Evolutionary conservation across 306 rosid genomes (phyloP).

Genomic region (Prunus campanulata): DNA sequence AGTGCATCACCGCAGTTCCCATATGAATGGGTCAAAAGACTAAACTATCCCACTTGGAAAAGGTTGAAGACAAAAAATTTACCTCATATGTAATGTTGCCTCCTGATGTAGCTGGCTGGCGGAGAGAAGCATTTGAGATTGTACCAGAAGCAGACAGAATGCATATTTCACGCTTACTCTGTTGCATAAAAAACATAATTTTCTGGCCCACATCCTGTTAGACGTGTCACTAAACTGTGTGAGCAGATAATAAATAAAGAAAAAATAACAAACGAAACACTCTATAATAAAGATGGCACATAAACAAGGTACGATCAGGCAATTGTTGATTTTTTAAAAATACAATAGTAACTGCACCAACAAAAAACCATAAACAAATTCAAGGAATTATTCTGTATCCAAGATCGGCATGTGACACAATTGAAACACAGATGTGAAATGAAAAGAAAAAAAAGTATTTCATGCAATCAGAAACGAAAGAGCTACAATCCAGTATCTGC

Average conservation of each 20-base stretch:
- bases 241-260: constrained; percentile 27
- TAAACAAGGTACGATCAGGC: neutral
- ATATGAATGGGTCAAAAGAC: neutral
- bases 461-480: neutral
- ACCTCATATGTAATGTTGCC: constrained; percentile 93
- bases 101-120: constrained; percentile 92
- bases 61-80: constrained; percentile 12
- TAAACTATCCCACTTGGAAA: neutral
- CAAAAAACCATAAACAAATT: neutral
- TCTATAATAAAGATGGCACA: neutral
- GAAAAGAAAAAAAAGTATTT: neutral
- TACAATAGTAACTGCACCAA: neutral
- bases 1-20: neutral
- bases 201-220: constrained; percentile 93
- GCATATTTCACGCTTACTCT: constrained; percentile 89
- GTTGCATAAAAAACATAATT: constrained; percentile 90
- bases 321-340: neutral
- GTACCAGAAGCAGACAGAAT: constrained; percentile 92
- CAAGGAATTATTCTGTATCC: neutral
- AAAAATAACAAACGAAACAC: constrained; percentile 2
- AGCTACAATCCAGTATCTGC: neutral
- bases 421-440: neutral
- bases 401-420: neutral
- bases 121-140: constrained; percentile 82
- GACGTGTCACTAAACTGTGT: constrained; percentile 31